phyloP scores from a whole-genome alignment of 257 asterid genomes.

The Solanum sparsipilum region DNA sequence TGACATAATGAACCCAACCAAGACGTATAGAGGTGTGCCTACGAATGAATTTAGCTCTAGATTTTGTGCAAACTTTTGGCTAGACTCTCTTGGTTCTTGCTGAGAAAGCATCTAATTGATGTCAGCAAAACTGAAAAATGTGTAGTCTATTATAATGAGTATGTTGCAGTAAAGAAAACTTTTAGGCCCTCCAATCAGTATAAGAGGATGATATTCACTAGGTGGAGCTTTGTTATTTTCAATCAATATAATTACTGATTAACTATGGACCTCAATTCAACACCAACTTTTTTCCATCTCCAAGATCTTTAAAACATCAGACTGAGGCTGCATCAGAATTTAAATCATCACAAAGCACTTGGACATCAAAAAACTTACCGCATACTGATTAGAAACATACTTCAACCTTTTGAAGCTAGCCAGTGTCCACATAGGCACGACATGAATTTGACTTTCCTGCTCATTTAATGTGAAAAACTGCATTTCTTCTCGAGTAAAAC shows the following conservation, averaged over 20 bases:
- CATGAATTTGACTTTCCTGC: conserved; percentile 86
- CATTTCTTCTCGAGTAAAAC: conserved; percentile 55
- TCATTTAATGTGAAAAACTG: conserved; percentile 77
- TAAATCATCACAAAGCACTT: neutral
- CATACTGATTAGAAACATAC: conserved; percentile 59
- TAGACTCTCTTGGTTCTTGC: neutral
- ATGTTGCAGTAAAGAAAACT: neutral
- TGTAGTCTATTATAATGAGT: neutral
- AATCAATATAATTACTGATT: neutral
- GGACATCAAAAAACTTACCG: conserved; percentile 28
- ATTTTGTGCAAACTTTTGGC: neutral
- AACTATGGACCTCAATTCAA: neutral
- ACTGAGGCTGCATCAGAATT: neutral
- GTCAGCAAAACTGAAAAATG: neutral
- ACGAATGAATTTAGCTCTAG: neutral
- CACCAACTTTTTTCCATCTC: neutral
- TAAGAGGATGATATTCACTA: neutral
- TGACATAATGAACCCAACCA: neutral
- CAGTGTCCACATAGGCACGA: conserved; percentile 90
- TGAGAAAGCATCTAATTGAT: neutral
- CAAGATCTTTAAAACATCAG: neutral
- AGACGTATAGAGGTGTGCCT: neutral
- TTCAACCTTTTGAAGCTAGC: conserved; percentile 81
- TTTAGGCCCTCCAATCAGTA: neutral
- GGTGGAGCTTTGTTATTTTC: neutral